Conservation (phyloP, 1,284 basidiomycete genomes). For the Sporisorium exsertum region DNA sequence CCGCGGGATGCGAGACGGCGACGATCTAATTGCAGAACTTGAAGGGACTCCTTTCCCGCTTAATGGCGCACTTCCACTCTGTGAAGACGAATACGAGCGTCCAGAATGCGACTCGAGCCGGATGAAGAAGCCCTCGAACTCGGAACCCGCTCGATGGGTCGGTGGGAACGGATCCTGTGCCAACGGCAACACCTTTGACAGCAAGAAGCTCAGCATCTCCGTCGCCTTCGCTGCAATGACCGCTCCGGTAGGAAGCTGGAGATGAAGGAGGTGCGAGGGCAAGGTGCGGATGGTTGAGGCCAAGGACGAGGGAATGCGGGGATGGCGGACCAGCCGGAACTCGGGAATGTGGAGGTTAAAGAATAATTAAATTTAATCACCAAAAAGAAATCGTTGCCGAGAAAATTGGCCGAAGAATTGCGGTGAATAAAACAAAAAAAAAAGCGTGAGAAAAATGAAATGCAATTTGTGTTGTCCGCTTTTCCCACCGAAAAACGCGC, state of each 20-base stretch:
- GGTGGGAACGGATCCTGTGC: slow-evolving; percentile 43
- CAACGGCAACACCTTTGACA: slow-evolving; percentile 28
- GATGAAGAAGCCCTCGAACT: slow-evolving; percentile 53
- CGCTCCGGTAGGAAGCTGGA: not conserved
- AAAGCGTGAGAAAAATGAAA: not conserved
- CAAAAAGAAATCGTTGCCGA: not conserved
- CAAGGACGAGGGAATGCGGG: not conserved
- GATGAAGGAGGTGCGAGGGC: not conserved
- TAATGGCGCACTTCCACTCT: not conserved
- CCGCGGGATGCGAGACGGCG: slow-evolving; percentile 32
- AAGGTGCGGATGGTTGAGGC: not conserved
- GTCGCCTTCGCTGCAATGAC: no score
- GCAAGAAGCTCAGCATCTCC: not conserved
- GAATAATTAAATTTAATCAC: not conserved
- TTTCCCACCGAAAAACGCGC: no score
- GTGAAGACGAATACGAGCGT: slow-evolving; percentile 6
- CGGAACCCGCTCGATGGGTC: slow-evolving; percentile 42
- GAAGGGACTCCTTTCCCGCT: not conserved
- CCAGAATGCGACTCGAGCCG: slow-evolving; percentile 40
- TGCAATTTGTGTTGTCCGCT: no score
- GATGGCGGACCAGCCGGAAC: slow-evolving; percentile 1
- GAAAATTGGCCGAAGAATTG: slow-evolving; percentile 17
- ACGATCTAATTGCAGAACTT: not conserved
- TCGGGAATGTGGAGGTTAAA: slow-evolving; percentile 32
- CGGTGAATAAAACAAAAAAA: no score